Percentiles rank a stretch among this genome's conserved stretches.
phyloP scores from a whole-genome alignment of 2,329 filamentous ascomycete species.

The Claviceps fusiformis region DNA sequence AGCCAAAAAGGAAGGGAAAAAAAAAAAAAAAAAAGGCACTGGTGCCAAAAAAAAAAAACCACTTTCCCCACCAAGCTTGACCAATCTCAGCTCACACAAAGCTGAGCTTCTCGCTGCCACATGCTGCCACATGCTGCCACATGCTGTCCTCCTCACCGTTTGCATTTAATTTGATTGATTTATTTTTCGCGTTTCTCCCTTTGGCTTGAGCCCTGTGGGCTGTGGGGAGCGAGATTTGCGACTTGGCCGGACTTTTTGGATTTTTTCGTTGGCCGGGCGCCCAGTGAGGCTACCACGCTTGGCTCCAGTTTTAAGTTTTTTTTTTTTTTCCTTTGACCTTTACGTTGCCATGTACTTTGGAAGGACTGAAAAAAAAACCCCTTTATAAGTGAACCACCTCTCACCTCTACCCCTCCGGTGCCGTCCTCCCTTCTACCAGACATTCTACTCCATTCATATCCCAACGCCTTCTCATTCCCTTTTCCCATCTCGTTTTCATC shows the following conservation, averaged over 20 bases:
- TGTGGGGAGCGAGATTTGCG: too few relatives aligned
- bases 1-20: background rate
- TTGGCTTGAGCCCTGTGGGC: too few relatives aligned
- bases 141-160: background rate
- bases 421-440: background rate
- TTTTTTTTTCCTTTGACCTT: background rate
- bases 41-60: too few relatives aligned
- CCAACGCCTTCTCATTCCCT: conserved; percentile 4
- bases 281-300: background rate
- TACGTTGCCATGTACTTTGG: background rate
- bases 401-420: background rate
- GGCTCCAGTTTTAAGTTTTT: too few relatives aligned
- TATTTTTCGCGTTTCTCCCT: too few relatives aligned
- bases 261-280: conserved; percentile 2
- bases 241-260: background rate
- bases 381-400: conserved; percentile 1
- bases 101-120: background rate
- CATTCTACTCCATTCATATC: background rate
- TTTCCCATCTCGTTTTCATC: conserved; percentile 3
- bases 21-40: background rate
- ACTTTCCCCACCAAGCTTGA: background rate
- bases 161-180: too few relatives aligned
- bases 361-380: too few relatives aligned
- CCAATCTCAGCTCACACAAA: background rate
- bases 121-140: background rate